Percentiles rank a stretch among this genome's conserved stretches.
These are phyloP conservation scores for Scheffersomyces stambukii DNA, from an alignment of 1,139 yeast genomes.

Conservation along the genomic window DNA sequence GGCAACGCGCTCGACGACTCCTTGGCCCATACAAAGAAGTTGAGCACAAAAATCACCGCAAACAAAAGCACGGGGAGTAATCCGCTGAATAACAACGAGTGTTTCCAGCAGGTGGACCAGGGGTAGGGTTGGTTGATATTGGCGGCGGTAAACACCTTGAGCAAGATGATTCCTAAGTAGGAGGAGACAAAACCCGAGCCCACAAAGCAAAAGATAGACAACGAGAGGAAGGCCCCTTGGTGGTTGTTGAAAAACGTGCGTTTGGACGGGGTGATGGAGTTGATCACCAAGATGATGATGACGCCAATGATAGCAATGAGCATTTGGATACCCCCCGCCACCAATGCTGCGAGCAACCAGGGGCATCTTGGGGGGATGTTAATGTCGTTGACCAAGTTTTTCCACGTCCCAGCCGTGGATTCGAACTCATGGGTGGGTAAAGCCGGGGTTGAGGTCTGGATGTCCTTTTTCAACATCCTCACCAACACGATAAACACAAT, in stretches of 20 bases:
- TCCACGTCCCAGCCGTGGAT: slow-evolving; percentile 41
- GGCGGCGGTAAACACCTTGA: slow-evolving; percentile 47
- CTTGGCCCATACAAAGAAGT: slow-evolving; percentile 71
- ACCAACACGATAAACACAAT: slow-evolving; percentile 61
- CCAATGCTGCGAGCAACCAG: slow-evolving; percentile 48
- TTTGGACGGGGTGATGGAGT: slow-evolving; percentile 24
- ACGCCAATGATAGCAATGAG: slow-evolving; percentile 62
- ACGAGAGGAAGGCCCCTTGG: slow-evolving; percentile 62
- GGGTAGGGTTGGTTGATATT: slow-evolving; percentile 24
- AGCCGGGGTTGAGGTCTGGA: slow-evolving; percentile 21
- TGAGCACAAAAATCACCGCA: slow-evolving; percentile 50
- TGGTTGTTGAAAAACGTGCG: slow-evolving; percentile 44
- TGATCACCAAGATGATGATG: slow-evolving; percentile 53
- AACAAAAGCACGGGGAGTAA: slow-evolving; percentile 57
- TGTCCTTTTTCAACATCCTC: slow-evolving; percentile 43
- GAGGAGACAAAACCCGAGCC: slow-evolving; percentile 74
- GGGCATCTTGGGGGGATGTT: slow-evolving; percentile 48
- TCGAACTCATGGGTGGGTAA: slow-evolving; percentile 14
- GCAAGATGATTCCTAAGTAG: slow-evolving; percentile 60
- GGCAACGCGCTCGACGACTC: slow-evolving; percentile 78
- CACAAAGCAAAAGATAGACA: slow-evolving; percentile 58
- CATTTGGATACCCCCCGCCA: slow-evolving; percentile 73
- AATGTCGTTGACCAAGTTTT: slow-evolving; percentile 49
- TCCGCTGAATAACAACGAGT: slow-evolving; percentile 56
- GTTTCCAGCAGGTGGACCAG: slow-evolving; percentile 12